These are phyloP conservation scores for Silene conica DNA, from an alignment of 148 eudicot species.

Conservation along the genomic window DNA sequence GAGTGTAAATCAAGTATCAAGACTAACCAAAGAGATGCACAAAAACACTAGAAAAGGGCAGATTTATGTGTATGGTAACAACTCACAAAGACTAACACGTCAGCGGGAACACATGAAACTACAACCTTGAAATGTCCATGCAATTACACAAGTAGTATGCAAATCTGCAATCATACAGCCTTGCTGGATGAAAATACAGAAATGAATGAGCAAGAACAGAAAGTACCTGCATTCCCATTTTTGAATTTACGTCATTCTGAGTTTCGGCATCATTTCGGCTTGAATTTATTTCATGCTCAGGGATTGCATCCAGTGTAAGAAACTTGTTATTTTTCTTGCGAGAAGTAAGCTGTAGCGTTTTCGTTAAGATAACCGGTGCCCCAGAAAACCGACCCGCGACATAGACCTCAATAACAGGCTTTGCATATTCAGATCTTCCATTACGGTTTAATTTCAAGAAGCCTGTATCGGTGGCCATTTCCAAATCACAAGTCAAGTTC, in stretches of 20 bases:
- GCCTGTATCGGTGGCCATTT: constrained; percentile 32
- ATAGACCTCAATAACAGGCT: constrained; percentile 55
- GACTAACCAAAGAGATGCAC: not conserved
- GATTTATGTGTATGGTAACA: not conserved
- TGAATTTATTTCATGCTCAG: constrained; percentile 45
- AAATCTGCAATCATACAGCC: not conserved
- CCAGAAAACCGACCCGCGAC: constrained; percentile 61
- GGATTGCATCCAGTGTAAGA: constrained; percentile 43
- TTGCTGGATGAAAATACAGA: not conserved
- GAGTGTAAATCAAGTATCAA: not conserved
- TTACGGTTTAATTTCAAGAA: constrained; percentile 56
- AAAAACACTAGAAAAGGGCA: not conserved
- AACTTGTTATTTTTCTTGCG: constrained; percentile 50
- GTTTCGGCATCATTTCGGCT: constrained; percentile 21
- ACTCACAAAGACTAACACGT: not conserved
- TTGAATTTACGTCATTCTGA: constrained; percentile 7
- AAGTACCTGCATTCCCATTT: constrained; percentile 54
- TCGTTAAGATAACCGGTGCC: constrained; percentile 53
- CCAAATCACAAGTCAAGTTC: constrained; percentile 56
- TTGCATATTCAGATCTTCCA: constrained; percentile 29
- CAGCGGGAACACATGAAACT: not conserved
- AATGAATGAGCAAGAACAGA: not conserved
- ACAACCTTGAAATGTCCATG: not conserved
- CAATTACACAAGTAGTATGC: not conserved
- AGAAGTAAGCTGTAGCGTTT: constrained; percentile 46